Evolutionary conservation across 2,329 filamentous ascomycete genomes (phyloP), one percentile per base, ranked within the genome.

Genomic region (Cytospora schulzeri): DNA sequence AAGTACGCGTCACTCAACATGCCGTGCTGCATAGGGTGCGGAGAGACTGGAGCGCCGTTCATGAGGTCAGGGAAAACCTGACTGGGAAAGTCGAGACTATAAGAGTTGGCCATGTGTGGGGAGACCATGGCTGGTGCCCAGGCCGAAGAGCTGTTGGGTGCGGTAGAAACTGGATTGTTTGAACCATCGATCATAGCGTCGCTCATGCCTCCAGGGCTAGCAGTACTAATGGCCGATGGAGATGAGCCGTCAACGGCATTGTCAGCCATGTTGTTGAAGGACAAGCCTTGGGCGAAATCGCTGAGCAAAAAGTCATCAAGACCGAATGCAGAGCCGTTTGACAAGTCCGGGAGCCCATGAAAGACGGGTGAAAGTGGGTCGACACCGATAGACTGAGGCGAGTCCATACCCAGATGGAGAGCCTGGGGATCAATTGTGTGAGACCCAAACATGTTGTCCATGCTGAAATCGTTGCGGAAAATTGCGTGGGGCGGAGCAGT

Each of bases 221-320:
- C 92, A 52, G 92, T 96, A 79, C 94, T 98, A 76, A 98, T 94
- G 55, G 93, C 93, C 11, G 95, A 98, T 19, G 95, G 95, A 17
- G 95, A 98, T 14, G 95, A 98, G 65, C 91, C 93, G 71, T 97
- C 94, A 61, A 97, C 86, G 31, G 91, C 92, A 69, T 88, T 90
- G 70, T 97, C 93, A 71, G 90, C 90, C 62, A 81, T 79, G 63
- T 85, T 86, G 70, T 83, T 84, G 74, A 92, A 88, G 9, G 85
- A 85, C 82, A 94, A 86, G 54, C 91, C 87, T 71, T 89, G 87
- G 68, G 95, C 92, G 74, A 96, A 91, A 26, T 31, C 57, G n/a
- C 35, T 51, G 29, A 64, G 60, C 52, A 61, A 38, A 7, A 64
- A 60, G 24, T 61, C 58, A n/a, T 67, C 65, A 17, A 67, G 56